Conservation (phyloP, 148 eudicot genomes). For the Heliamphora exappendiculata region DNA sequence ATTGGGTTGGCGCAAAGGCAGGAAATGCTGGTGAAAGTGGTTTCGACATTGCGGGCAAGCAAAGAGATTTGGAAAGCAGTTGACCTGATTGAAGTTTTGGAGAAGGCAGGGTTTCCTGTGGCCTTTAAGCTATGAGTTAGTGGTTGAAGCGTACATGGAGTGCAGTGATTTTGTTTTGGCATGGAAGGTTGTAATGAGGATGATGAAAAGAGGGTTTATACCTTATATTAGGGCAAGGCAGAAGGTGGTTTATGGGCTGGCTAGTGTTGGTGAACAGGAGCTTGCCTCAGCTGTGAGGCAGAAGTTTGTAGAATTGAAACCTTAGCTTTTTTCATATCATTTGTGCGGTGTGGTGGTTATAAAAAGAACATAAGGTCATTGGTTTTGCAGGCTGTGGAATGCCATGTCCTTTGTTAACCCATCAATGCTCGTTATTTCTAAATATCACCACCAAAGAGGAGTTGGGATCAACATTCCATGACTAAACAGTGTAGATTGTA, state of each 20-base stretch:
- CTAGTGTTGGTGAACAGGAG: conserved; percentile 54
- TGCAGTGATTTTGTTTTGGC: conserved; percentile 53
- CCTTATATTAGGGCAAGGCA: conserved; percentile 69
- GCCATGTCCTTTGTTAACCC: background rate
- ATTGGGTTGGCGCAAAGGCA: conserved; percentile 54
- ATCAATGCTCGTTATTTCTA: background rate
- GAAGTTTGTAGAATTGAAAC: conserved; percentile 55
- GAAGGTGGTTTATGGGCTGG: conserved; percentile 66
- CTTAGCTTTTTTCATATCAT: conserved; percentile 31
- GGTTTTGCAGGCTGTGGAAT: background rate
- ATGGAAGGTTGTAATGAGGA: conserved; percentile 54
- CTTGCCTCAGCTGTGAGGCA: conserved; percentile 68
- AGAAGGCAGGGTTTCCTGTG: conserved; percentile 34
- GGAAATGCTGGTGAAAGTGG: conserved; percentile 38
- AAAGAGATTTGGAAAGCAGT: conserved; percentile 60
- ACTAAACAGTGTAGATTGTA: background rate
- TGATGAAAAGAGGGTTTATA: conserved; percentile 65
- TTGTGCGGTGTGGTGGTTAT: background rate
- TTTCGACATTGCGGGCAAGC: conserved; percentile 43
- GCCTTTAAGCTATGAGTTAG: conserved; percentile 68
- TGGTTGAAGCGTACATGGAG: conserved; percentile 70
- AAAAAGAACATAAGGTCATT: background rate
- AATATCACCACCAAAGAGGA: background rate
- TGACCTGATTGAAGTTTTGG: conserved; percentile 61
- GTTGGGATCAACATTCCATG: background rate